phyloP scores from a whole-genome alignment of 345 rosid genomes.

The Brassica nigra region DNA sequence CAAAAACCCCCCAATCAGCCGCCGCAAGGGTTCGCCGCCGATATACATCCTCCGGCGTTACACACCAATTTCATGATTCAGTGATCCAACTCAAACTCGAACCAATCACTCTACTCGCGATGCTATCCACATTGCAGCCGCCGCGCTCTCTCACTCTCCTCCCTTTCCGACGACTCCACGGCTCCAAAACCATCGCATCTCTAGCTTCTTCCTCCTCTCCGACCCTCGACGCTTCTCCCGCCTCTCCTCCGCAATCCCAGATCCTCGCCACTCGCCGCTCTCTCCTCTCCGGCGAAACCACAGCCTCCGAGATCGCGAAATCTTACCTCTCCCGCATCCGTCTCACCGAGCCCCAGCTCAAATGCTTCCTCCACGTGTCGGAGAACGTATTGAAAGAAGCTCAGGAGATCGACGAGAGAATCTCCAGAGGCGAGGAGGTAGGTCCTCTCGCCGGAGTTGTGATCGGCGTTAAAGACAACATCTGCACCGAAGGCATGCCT shows the following conservation, averaged over 20 bases:
- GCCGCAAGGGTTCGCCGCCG: slow-evolving; percentile 16
- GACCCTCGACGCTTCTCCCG: background rate
- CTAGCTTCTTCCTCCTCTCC: slow-evolving; percentile 27
- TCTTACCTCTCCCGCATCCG: slow-evolving; percentile 1
- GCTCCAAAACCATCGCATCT: slow-evolving; percentile 31
- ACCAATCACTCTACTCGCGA: background rate
- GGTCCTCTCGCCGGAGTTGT: background rate
- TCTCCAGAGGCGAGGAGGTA: background rate
- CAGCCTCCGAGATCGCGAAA: background rate
- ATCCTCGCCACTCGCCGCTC: background rate
- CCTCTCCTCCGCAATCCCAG: background rate
- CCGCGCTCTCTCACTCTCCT: slow-evolving; percentile 55
- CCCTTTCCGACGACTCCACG: slow-evolving; percentile 44
- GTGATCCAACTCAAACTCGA: background rate
- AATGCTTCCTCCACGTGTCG: background rate
- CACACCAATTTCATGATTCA: background rate
- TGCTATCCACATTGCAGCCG: slow-evolving; percentile 54
- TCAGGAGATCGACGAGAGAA: background rate
- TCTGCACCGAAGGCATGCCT: background rate
- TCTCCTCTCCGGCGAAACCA: background rate
- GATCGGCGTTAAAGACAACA: background rate
- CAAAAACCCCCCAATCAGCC: slow-evolving; percentile 26
- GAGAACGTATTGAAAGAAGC: background rate
- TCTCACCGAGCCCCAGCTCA: background rate
- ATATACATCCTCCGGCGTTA: slow-evolving; percentile 8